These are phyloP conservation scores for Geotrichum candidum DNA, from an alignment of 1,139 yeast genomes.

Conservation along the genomic window DNA sequence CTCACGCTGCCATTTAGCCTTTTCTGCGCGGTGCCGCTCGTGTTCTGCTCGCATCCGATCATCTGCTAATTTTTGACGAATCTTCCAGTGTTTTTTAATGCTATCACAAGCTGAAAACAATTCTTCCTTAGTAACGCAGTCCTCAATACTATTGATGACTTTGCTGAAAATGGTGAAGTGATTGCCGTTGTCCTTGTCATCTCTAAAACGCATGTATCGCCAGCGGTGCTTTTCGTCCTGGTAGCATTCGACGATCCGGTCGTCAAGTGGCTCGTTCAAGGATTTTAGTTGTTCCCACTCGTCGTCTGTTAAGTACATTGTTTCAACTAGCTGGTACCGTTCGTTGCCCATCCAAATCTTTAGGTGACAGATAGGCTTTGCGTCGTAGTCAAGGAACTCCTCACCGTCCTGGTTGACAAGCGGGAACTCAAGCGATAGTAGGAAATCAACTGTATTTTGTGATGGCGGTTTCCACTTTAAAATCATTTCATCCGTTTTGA, in stretches of 20 bases:
- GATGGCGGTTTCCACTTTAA: conserved; percentile 97
- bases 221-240: conserved; percentile 59
- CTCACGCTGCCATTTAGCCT: not conserved
- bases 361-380: conserved; percentile 61
- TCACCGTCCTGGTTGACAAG: conserved; percentile 65
- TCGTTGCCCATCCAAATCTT: conserved; percentile 77
- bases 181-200: conserved; percentile 86
- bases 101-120: conserved; percentile 35
- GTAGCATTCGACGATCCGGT: conserved; percentile 82
- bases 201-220: conserved; percentile 84
- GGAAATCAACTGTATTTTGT: conserved; percentile 89
- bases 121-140: conserved; percentile 78
- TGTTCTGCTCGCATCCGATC: not conserved
- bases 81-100: not conserved
- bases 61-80: not conserved
- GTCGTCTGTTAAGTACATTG: conserved; percentile 54
- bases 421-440: conserved; percentile 62
- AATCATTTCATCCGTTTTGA: conserved; percentile 72
- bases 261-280: conserved; percentile 75
- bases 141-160: conserved; percentile 76
- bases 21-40: not conserved
- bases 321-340: conserved; percentile 60
- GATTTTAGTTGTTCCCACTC: conserved; percentile 79
- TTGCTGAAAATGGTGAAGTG: conserved; percentile 74
- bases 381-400: conserved; percentile 71